Evolutionary conservation across 768 basidiomycete species (phyloP).

Genomic region (Russula vinacea): DNA sequence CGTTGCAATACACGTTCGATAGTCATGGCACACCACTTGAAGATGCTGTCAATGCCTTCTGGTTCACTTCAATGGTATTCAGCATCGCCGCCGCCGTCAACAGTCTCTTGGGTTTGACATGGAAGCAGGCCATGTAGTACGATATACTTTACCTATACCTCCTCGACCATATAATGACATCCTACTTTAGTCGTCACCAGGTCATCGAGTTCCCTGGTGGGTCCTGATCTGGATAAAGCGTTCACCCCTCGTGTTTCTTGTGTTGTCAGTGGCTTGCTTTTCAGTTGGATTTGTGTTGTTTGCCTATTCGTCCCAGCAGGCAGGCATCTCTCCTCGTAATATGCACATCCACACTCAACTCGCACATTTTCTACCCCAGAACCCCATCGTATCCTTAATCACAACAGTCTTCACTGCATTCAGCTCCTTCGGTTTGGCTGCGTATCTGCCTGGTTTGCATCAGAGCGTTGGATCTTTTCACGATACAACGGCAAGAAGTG

Average conservation of each 20-base stretch:
- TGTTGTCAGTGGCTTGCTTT: slow-evolving; percentile 80
- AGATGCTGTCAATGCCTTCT: slow-evolving; percentile 64
- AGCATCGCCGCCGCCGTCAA: slow-evolving; percentile 76
- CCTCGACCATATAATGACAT: slow-evolving; percentile 13
- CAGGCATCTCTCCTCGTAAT: slow-evolving; percentile 33
- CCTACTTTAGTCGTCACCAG: slow-evolving; percentile 59
- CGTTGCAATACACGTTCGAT: slow-evolving; percentile 63
- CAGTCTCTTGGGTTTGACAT: slow-evolving; percentile 69
- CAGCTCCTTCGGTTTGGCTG: slow-evolving; percentile 66
- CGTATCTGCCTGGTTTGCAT: slow-evolving; percentile 75
- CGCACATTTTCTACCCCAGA: slow-evolving; percentile 38
- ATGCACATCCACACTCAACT: slow-evolving; percentile 2
- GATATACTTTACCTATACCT: slow-evolving; percentile 34
- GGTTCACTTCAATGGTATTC: slow-evolving; percentile 74
- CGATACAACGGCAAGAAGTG: slow-evolving; percentile 65
- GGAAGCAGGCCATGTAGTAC: slow-evolving; percentile 83
- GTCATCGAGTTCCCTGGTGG: slow-evolving; percentile 78
- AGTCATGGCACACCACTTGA: slow-evolving; percentile 40
- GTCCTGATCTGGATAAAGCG: slow-evolving; percentile 85
- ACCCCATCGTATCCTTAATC: slow-evolving; percentile 58
- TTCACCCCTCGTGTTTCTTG: slow-evolving; percentile 77
- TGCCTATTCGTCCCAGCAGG: slow-evolving; percentile 70
- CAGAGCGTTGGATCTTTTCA: slow-evolving; percentile 62
- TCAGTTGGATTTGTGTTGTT: slow-evolving; percentile 75
- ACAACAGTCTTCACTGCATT: slow-evolving; percentile 75